phyloP scores from a whole-genome alignment of 352 stramenopile genomes.

The Bremia lactucae region DNA sequence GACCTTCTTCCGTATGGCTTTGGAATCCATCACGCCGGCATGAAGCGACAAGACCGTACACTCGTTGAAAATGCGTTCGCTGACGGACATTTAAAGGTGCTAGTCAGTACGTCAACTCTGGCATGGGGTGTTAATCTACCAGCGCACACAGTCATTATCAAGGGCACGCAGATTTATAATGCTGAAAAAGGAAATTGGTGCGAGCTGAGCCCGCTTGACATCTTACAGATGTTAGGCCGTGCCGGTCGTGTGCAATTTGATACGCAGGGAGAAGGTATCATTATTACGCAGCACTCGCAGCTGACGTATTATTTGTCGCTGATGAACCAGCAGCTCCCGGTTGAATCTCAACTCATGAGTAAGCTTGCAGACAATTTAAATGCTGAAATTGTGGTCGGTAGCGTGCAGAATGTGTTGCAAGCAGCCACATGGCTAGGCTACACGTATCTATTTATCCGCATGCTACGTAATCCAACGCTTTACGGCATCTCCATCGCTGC shows the following conservation, averaged over 20 bases:
- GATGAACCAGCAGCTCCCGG: conserved; percentile 98
- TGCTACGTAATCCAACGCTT: conserved; percentile 94
- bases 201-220: conserved; percentile 96
- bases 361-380: conserved; percentile 97
- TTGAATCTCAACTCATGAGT: conserved; percentile 98
- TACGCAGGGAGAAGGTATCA: conserved; percentile 96
- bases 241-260: conserved; percentile 98
- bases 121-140: conserved; percentile 99
- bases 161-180: conserved; percentile 99
- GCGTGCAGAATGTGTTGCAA: conserved; percentile 90
- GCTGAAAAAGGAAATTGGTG: conserved; percentile 96
- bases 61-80: conserved; percentile 98
- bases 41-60: conserved; percentile 94
- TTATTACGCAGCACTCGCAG: conserved; percentile 98
- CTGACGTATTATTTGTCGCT: conserved; percentile 99
- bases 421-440: conserved; percentile 98
- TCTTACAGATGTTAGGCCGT: conserved; percentile 98
- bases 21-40: conserved; percentile 98
- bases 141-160: conserved; percentile 99
- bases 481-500: conserved; percentile 91
- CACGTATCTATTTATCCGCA: conserved; percentile 99
- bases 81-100: conserved; percentile 92
- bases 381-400: conserved; percentile 97
- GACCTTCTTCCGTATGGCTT: conserved; percentile 98
- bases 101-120: conserved; percentile 97